Base-by-base conservation (phyloP, 164 flowering plant species). In the Echeveria elegans region DNA sequence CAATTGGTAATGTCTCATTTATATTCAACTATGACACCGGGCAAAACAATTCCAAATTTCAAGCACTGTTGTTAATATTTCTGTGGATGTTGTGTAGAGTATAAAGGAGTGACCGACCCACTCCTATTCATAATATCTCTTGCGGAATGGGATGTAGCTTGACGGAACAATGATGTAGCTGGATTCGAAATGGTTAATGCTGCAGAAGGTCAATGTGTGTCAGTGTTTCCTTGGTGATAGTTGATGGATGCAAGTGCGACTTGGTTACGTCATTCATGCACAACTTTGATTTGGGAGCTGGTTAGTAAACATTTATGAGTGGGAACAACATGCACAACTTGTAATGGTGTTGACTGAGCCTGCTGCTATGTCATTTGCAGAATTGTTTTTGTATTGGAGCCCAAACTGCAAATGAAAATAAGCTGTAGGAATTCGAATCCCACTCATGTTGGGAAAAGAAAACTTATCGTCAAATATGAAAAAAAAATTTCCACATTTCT, bases 1-100 rank as follows among this genome's bases (percentile, higher is more conserved):
- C 75, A 82, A 64, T 70, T 85, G 86, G 86, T 82, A 18, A 18
- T 47, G 4, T 18, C 5, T 18, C 23, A 47, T 19, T 5, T 40
- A 40, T 11, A 40, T 40, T 6, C 12, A 7, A 40, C 45, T 6
- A n/a, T 40, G 45, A 40, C 9, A 12, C 9, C 10, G 12, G 45
- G 9, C 1, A n/a, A n/a, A n/a, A n/a, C 5, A 11, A 40, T 3
- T 34, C 45, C 45, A 11, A 10, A 5, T 40, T 36, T 36, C 38
- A 36, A 36, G 38, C 38, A 43, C 47, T 19, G 6, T 4, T 7
- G 2, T 0, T 16, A 1, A 18, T 43, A 14, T 16, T 47, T 7
- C 9, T 10, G 45, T 40, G 5, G 1, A 5, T 40, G 45, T 10
- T 40, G 45, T 40, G 15, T 40, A 40, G 45, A 40, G 10, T 40